Evolutionary conservation across 306 rosid species (phyloP), one percentile per base, ranked within the genome.

Genomic region (Quillaja saponaria): DNA sequence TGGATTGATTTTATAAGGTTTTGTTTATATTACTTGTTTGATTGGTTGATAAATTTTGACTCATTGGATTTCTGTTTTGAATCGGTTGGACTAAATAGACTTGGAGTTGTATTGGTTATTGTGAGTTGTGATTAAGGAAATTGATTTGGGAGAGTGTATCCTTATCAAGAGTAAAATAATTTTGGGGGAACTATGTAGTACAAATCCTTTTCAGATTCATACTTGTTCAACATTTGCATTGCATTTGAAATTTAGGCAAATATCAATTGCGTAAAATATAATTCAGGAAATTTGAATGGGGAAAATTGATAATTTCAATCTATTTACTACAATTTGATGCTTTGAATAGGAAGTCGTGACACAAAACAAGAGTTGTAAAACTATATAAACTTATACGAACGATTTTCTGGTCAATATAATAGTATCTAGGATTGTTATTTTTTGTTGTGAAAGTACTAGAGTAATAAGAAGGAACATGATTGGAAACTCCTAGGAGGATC

Each of bases 21-120:
- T n/a, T n/a, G n/a, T n/a, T n/a, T n/a, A n/a, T n/a, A n/a, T 46
- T 6, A 6, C 55, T 56, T 48, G 14, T 34, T 62, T 68, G 49
- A 35, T 50, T 73, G 61, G 64, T 18, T 81, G 71, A n/a, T 54
- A 80, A 66, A 59, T 11, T 59, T 77, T 82, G 85, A 74, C 73
- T 90, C 55, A 33, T 56, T 50, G 15, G 66, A 58, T 80, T 37
- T 76, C 75, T 68, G 70, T 68, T 80, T 81, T 84, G 83, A 82
- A 81, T 77, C 72, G 74, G 56, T 69, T 71, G 55, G 53, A 25
- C 31, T 25, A 25, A 25, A 25, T 25, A 4, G 31, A 62, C 85
- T 72, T 67, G 50, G 60, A 49, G n/a, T n/a, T 42, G 7, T 40
- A 61, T 63, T 61, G 10, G n/a, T 49, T 17, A 46, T 20, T 42